Base-by-base conservation (phyloP, 805 yeast genomes). In the Saturnispora ahearnii region DNA sequence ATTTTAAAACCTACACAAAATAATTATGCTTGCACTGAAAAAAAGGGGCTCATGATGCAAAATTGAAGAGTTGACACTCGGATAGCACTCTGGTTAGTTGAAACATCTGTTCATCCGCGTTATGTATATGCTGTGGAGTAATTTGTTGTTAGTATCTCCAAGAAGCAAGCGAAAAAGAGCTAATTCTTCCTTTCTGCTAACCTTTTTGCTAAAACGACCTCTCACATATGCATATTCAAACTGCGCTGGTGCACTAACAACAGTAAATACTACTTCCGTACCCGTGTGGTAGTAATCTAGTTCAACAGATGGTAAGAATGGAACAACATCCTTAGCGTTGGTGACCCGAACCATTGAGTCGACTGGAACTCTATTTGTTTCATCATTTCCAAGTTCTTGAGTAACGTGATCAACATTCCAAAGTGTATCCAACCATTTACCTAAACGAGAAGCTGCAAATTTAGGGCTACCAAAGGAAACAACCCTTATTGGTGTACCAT, bases 391-490 rank as follows among this genome's bases (percentile, higher is more conserved):
- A 9, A 31, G 12, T 5, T 13, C 13, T 30, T 24, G 7, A 29
- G 21, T 21, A 5, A 9, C 40, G 4, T 38, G 6, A 5, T 8
- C 38, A 0, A 78, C 72, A 11, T 70, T 59, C 56, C 81, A 82
- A 7, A 73, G 44, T 0, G 54, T 46, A 62, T 84, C 81, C 38
- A 80, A 73, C 72, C 78, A 81, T 31, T 64, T 59, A 32, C 73
- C 70, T 62, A 81, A 71, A 2, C 63, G 61, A 3, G 56, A 55
- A 59, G 82, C 81, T 4, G 87, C 88, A 37, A 84, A 67, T 55
- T 77, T 77, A 1, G 91, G 87, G 9, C 79, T 73, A 1, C 82
- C 93, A 64, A 67, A 80, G 1, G 84, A 71, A 15, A 83, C 62
- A 1, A 82, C 77, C 37, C 73, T 59, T 0, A 85, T 83, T 6